Base-by-base conservation (phyloP, 352 stramenopile species). In the Discostella stelligera region DNA sequence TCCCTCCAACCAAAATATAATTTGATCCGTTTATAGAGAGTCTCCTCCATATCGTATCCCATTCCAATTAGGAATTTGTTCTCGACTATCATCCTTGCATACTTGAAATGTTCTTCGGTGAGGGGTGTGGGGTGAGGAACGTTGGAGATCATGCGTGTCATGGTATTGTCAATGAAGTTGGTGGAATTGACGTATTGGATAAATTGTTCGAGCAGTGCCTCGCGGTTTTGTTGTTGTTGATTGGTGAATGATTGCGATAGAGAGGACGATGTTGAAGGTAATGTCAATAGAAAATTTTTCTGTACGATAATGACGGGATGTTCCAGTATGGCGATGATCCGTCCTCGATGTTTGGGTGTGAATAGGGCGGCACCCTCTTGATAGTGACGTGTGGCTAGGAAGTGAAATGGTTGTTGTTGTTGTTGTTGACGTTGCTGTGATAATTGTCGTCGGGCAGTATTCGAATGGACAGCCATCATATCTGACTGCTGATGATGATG, bases 41-140 rank as follows among this genome's bases (percentile, higher is more conserved):
- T 81, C 37, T 81, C 73, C 0, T 48, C n/a, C 27, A 81, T 62
- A 44, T 81, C 66, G 0, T 20, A 61, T 1, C 65, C 59, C 73
- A 81, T 81, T n/a, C 73, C 66, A 48, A 81, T 81, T 41, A 81
- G 25, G 46, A 81, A 81, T 30, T 81, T 81, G 41, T 81, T 81
- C 46, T 81, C 73, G 14, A 81, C 30, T 60, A 76, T 69, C 60
- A 68, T 75, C 16, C 73, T 41, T 16, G 73, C 73, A 30, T 71
- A 27, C 18, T 55, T 60, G 32, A 81, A 81, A 50, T 81, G 58
- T n/a, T 72, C 60, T 52, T 81, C 73, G 3, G 73, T 81, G 3
- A 81, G 59, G 2, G 14, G 13, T 4, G 23, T 11, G 55, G 69
- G 11, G 6, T 13, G 14, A 7, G 73, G 73, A 0, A 76, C 18